A percentile compares a stretch with the other conserved stretches of the same genome.
Evolutionary conservation across 2,329 filamentous ascomycete genomes (phyloP).

Genomic region (Penicillium sclerotigenum): DNA sequence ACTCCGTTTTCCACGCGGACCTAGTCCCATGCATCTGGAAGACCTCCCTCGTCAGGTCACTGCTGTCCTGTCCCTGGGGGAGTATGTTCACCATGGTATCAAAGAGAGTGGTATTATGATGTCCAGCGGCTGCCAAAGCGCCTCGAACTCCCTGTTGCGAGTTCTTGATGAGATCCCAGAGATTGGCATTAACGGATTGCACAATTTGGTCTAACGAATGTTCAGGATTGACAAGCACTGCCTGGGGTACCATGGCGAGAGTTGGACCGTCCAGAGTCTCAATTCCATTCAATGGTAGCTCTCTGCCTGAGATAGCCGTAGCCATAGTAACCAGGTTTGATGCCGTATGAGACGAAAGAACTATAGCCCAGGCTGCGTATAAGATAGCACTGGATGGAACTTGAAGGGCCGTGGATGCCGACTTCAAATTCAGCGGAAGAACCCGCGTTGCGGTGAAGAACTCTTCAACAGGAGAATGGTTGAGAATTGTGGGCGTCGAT

Average conservation of each 20-base stretch:
- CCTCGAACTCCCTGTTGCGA: not conserved
- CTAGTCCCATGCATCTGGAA: not conserved
- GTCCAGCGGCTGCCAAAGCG: not conserved
- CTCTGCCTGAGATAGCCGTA: not conserved
- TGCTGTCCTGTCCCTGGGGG: not conserved
- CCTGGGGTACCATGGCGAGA: not conserved
- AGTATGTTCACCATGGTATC: not conserved
- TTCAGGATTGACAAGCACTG: not conserved
- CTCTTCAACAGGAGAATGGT: not conserved
- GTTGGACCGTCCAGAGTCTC: not conserved
- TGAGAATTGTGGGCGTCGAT: not conserved
- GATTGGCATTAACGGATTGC: not conserved
- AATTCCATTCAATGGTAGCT: not conserved
- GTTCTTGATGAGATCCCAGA: not conserved
- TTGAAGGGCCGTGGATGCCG: not conserved
- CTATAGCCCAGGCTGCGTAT: not conserved
- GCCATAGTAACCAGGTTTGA: not conserved
- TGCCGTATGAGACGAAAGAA: not conserved
- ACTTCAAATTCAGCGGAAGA: not conserved
- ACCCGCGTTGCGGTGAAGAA: not conserved
- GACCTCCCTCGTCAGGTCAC: not conserved
- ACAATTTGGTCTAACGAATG: not conserved
- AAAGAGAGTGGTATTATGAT: not conserved
- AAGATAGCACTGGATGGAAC: not conserved
- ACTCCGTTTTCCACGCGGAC: not conserved